Percentiles rank a stretch among this genome's conserved stretches.
Conservation (phyloP, 2,329 filamentous ascomycete species). For the Fusarium chaquense region DNA sequence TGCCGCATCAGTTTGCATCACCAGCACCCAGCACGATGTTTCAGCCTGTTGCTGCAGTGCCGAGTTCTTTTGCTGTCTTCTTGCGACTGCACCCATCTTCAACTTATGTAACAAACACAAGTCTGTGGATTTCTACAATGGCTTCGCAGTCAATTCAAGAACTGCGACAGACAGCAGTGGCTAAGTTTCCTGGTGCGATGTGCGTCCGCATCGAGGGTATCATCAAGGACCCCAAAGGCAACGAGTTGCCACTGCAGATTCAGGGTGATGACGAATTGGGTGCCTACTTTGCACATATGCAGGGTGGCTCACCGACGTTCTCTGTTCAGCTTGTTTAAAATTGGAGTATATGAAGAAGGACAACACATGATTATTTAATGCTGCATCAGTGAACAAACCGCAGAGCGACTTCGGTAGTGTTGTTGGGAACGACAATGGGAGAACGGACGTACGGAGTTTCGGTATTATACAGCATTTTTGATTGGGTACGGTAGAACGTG, state of each 20-base stretch:
- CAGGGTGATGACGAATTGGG: conserved; percentile 78
- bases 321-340: conserved; percentile 56
- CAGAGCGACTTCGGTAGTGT: background rate
- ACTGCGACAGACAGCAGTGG: conserved; percentile 70
- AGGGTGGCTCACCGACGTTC: conserved; percentile 60
- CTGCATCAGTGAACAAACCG: background rate
- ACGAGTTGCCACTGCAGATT: conserved; percentile 73
- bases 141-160: conserved; percentile 69
- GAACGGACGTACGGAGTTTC: conserved; percentile 44
- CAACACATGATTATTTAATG: conserved; percentile 9
- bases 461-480: conserved; percentile 14
- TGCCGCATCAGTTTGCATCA: conserved; percentile 48
- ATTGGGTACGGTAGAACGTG: conserved; percentile 26
- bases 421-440: background rate
- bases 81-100: conserved; percentile 77
- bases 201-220: conserved; percentile 75
- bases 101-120: conserved; percentile 61
- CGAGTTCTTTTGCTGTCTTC: conserved; percentile 67
- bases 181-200: conserved; percentile 70
- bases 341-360: background rate
- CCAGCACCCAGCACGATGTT: conserved; percentile 43
- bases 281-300: conserved; percentile 76
- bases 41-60: conserved; percentile 38
- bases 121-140: conserved; percentile 76
- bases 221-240: conserved; percentile 68